These are phyloP conservation scores for Adenanthera pavonina DNA, from an alignment of 306 rosid species.

Conservation along the genomic window DNA sequence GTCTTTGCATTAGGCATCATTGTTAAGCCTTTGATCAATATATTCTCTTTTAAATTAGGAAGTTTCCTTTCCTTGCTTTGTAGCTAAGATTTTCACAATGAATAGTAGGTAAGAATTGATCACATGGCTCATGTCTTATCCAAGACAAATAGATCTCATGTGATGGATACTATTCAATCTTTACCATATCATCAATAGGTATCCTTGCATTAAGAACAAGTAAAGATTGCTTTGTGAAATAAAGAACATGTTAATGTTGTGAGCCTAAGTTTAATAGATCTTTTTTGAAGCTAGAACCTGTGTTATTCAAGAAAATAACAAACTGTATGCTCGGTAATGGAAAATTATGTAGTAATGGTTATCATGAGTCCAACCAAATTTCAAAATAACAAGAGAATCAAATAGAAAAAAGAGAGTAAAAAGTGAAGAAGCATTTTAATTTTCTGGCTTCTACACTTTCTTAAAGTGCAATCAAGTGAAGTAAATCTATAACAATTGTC, in stretches of 20 bases:
- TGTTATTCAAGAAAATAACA: not conserved
- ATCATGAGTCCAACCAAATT: conserved; percentile 12
- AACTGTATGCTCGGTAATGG: not conserved
- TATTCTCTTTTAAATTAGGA: not conserved
- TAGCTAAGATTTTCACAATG: conserved; percentile 25
- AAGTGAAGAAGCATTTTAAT: not conserved
- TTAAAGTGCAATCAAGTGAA: not conserved
- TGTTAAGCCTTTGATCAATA: not conserved
- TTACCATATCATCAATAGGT: conserved; percentile 99
- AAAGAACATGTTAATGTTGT: not conserved
- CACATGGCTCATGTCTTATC: conserved; percentile 89
- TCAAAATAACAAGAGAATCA: not conserved
- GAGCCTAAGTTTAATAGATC: not conserved
- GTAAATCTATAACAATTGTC: no score
- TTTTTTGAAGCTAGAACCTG: not conserved
- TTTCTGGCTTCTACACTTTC: not conserved
- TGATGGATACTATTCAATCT: conserved; percentile 84
- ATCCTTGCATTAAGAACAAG: conserved; percentile 38
- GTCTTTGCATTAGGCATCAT: not conserved
- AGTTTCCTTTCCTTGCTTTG: conserved; percentile 7
- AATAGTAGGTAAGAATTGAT: conserved; percentile 79
- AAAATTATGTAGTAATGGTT: not conserved
- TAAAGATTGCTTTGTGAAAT: not conserved
- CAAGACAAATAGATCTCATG: conserved; percentile 80
- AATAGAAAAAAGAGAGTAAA: not conserved